Evolutionary conservation across 2,329 filamentous ascomycete genomes (phyloP).

Genomic region (Trichoderma cornu-damae): DNA sequence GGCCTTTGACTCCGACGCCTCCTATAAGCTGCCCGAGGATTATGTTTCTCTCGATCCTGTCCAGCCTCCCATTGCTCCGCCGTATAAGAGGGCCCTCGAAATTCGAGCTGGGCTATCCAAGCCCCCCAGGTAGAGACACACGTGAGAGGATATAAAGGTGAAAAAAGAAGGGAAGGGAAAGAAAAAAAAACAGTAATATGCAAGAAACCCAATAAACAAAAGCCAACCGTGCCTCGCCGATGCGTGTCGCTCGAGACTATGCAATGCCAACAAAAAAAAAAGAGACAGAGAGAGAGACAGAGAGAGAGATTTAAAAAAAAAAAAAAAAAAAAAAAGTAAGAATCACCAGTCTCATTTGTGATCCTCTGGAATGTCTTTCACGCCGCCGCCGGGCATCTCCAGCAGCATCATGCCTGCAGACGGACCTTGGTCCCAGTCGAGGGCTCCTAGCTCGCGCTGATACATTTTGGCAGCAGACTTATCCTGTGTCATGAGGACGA

Average conservation of each 20-base stretch:
- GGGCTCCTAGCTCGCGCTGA: conserved; percentile 42
- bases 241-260: conserved; percentile 11
- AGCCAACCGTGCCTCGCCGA: conserved; percentile 15
- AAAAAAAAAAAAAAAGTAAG: not conserved
- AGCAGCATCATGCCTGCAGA: conserved; percentile 38
- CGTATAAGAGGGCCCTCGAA: conserved; percentile 87
- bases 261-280: conserved; percentile 16
- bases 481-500: conserved; percentile 50
- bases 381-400: conserved; percentile 37
- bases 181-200: conserved; percentile 10
- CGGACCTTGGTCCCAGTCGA: conserved; percentile 40
- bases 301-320: not conserved
- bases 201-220: conserved; percentile 8
- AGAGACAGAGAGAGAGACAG: not conserved
- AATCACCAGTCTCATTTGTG: conserved; percentile 20
- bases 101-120: conserved; percentile 40
- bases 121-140: conserved; percentile 18
- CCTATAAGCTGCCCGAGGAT: conserved; percentile 81
- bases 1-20: conserved; percentile 91
- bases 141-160: not conserved
- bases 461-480: conserved; percentile 42
- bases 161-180: not conserved
- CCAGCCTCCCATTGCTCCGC: conserved; percentile 91
- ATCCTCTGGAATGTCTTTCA: conserved; percentile 33
- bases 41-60: conserved; percentile 85